Conservation (phyloP, 257 asterid species). For the Nicotiana noctiflora region DNA sequence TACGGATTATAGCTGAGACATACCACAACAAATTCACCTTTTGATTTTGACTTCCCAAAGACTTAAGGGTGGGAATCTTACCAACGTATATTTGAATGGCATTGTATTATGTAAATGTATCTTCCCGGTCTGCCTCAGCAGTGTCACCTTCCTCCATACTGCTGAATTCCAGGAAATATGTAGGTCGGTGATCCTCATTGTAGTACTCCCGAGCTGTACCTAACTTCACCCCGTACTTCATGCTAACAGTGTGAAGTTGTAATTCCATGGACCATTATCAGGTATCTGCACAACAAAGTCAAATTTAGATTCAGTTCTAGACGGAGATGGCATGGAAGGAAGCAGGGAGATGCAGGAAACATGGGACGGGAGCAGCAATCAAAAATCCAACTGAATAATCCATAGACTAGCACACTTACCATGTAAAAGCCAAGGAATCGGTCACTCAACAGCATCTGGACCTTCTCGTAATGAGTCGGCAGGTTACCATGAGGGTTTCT, state of each 20-base stretch:
- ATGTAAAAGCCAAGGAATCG: conserved; percentile 96
- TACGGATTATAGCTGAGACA: not conserved
- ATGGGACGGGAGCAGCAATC: not conserved
- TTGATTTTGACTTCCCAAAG: not conserved
- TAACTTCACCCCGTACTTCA: conserved; percentile 80
- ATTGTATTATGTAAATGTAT: conserved; percentile 49
- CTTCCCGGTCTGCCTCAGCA: conserved; percentile 92
- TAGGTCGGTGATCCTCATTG: conserved; percentile 85
- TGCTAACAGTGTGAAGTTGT: conserved; percentile 72
- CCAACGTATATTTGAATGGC: not conserved
- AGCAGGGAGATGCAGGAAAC: not conserved
- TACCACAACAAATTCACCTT: not conserved
- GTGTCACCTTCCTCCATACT: conserved; percentile 92
- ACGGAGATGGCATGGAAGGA: not conserved
- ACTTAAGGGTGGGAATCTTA: not conserved
- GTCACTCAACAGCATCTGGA: conserved; percentile 95
- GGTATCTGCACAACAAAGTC: conserved; percentile 52
- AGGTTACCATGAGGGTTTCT: conserved; percentile 92
- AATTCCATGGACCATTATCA: conserved; percentile 94
- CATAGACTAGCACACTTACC: conserved; percentile 32
- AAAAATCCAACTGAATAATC: not conserved
- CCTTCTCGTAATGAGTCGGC: conserved; percentile 94
- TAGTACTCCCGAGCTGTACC: conserved; percentile 89
- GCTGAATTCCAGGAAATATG: conserved; percentile 92
- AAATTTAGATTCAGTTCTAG: not conserved